Percentiles rank a stretch among this genome's conserved stretches.
Evolutionary conservation across 371 early-diverging fungal species (phyloP).

Genomic region (Mucor indicus): DNA sequence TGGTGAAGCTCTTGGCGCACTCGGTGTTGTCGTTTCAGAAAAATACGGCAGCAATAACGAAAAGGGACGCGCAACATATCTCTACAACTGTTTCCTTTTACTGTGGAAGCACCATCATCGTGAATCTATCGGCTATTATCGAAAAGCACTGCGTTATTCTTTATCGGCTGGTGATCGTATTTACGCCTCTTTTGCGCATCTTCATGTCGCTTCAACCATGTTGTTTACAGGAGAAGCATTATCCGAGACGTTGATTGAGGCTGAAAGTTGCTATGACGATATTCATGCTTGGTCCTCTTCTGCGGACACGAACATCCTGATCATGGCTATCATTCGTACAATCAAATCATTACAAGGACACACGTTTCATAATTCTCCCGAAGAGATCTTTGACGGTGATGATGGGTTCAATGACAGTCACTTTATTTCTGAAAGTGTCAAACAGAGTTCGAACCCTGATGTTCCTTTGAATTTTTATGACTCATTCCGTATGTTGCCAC

Average conservation of each 20-base stretch:
- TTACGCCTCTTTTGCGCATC: conserved; percentile 30
- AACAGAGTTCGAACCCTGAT: conserved; percentile 29
- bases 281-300: conserved; percentile 39
- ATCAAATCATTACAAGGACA: conserved; percentile 39
- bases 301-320: conserved; percentile 32
- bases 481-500: conserved; percentile 34
- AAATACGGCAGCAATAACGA: conserved; percentile 28
- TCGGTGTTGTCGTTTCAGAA: conserved; percentile 28
- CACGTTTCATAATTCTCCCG: conserved; percentile 19
- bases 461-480: conserved; percentile 41
- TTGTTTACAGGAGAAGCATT: conserved; percentile 24
- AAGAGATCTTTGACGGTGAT: conserved; percentile 37
- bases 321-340: conserved; percentile 37
- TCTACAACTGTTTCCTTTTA: conserved; percentile 29
- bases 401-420: conserved; percentile 43
- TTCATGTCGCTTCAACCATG: conserved; percentile 25
- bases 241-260: conserved; percentile 21
- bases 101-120: conserved; percentile 34
- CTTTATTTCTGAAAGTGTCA: conserved; percentile 34
- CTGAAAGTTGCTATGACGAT: conserved; percentile 35
- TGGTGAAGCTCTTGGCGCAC: conserved; percentile 33
- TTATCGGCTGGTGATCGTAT: conserved; percentile 43
- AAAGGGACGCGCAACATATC: conserved; percentile 29
- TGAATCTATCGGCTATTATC: conserved; percentile 18
- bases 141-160: conserved; percentile 9